Evolutionary conservation across 1,139 yeast genomes (phyloP), one percentile per base, ranked within the genome.

Genomic region (Pichia sp.): DNA sequence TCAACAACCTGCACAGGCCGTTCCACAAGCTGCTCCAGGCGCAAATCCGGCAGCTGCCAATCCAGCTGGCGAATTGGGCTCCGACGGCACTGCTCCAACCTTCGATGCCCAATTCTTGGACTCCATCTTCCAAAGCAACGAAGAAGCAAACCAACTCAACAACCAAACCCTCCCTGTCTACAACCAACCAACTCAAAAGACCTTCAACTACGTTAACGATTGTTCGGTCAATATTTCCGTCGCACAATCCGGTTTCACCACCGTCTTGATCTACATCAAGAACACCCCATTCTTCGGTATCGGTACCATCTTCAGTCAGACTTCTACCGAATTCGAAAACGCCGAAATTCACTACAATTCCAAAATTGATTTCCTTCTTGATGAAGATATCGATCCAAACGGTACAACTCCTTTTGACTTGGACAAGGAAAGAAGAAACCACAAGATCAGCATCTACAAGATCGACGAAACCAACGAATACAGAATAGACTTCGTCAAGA

Each of bases 401-500:
- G 40, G 51, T 22, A 27, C 30, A 3, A 19, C 21, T 3, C 50
- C 50, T 3, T 17, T 36, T 17, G 53, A 50, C 21, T n/a, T 30
- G 12, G 57, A 50, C 14, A 42, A 34, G n/a, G 52, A 43, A 10
- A 50, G 53, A 15, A 42, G 56, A 4, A 2, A 51, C n/a, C 57
- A 51, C 36, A 59, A 58, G 40, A 28, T 56, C 4, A 52, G 54
- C 17, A 35, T 48, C 8, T 59, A 59, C 36, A 50, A 42, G 36
- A 55, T 53, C 6, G 50, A 52, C 0, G 46, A 42, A 17, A 38
- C 45, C 4, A 42, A 45, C 9, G 44, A 53, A 35, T 47, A 59
- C 17, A 44, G 62, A n/a, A 41, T 58, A 9, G 63, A 60, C 44
- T 47, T 60, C n/a, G 57, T 55, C 30, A 52, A 53, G 22, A 36